phyloP scores from a whole-genome alignment of 78 protist species.

The Dictyostelium purpureum region DNA sequence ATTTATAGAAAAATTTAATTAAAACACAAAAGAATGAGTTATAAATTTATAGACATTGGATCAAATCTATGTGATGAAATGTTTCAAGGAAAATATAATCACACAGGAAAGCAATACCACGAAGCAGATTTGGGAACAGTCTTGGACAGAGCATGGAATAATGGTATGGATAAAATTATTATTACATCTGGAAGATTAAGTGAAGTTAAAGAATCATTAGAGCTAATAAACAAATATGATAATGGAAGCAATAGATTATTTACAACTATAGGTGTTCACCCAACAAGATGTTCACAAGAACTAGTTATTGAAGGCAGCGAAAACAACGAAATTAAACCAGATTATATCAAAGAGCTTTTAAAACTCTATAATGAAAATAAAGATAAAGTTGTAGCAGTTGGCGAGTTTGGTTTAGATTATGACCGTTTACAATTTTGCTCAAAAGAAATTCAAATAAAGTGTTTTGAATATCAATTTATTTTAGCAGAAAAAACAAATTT shows the following conservation, averaged over 20 bases:
- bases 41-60: constrained; percentile 69
- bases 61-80: constrained; percentile 60
- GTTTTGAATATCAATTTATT: constrained; percentile 72
- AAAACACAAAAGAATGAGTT: constrained; percentile 33
- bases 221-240: constrained; percentile 4
- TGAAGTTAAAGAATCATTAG: constrained; percentile 46
- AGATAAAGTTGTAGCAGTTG: constrained; percentile 61
- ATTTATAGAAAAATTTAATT: too few relatives aligned
- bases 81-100: constrained; percentile 54
- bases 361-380: constrained; percentile 1
- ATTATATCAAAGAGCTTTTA: constrained; percentile 3
- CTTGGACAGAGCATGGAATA: constrained; percentile 26
- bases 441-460: constrained; percentile 59
- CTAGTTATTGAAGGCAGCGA: neutral
- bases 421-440: constrained; percentile 72
- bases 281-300: constrained; percentile 57
- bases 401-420: constrained; percentile 84
- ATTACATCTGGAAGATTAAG: constrained; percentile 50
- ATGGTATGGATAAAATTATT: constrained; percentile 63
- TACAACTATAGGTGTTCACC: constrained; percentile 82
- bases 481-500: constrained; percentile 10
- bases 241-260: constrained; percentile 4
- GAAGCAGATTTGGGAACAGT: constrained; percentile 44
- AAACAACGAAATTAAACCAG: neutral
- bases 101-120: constrained; percentile 47